These are phyloP conservation scores for Beauveria sp. DNA, from an alignment of 2,329 filamentous ascomycete species.

Conservation along the genomic window DNA sequence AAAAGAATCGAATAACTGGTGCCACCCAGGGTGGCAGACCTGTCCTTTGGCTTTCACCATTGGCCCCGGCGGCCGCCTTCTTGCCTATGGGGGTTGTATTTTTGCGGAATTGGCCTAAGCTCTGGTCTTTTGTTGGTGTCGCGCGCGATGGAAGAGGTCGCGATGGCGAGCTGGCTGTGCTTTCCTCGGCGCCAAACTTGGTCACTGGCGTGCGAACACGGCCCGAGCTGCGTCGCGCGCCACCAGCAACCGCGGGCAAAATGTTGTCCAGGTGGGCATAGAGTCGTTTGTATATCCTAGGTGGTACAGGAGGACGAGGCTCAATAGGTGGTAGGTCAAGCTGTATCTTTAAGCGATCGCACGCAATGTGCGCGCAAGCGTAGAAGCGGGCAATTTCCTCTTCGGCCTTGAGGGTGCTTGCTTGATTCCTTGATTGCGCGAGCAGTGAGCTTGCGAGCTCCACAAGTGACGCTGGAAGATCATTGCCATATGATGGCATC, in stretches of 20 bases:
- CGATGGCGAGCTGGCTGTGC: constrained; percentile 19
- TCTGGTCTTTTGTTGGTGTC: constrained; percentile 40
- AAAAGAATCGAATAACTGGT: constrained; percentile 55
- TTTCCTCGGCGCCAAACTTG: constrained; percentile 20
- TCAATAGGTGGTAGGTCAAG: constrained; percentile 73
- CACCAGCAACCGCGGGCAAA: constrained; percentile 40
- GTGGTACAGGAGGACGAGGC: constrained; percentile 68
- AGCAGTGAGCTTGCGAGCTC: constrained; percentile 67
- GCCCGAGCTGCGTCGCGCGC: constrained; percentile 23
- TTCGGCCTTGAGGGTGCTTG: constrained; percentile 70
- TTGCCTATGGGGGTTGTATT: constrained; percentile 22
- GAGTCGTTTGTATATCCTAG: constrained; percentile 75
- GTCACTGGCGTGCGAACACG: constrained; percentile 27
- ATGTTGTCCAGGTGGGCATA: constrained; percentile 73
- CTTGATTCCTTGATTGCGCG: constrained; percentile 71
- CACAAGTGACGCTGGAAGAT: constrained; percentile 61
- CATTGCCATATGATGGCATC: constrained; percentile 62
- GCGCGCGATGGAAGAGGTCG: constrained; percentile 31
- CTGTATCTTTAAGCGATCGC: constrained; percentile 69
- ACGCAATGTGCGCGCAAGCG: constrained; percentile 83
- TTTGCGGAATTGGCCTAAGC: constrained; percentile 36
- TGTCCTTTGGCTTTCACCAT: constrained; percentile 25
- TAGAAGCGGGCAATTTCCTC: constrained; percentile 83
- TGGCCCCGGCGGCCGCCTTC: constrained; percentile 24
- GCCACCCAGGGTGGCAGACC: constrained; percentile 60